These are phyloP conservation scores for Lactarius vividus DNA, from an alignment of 768 basidiomycete species.

Conservation along the genomic window DNA sequence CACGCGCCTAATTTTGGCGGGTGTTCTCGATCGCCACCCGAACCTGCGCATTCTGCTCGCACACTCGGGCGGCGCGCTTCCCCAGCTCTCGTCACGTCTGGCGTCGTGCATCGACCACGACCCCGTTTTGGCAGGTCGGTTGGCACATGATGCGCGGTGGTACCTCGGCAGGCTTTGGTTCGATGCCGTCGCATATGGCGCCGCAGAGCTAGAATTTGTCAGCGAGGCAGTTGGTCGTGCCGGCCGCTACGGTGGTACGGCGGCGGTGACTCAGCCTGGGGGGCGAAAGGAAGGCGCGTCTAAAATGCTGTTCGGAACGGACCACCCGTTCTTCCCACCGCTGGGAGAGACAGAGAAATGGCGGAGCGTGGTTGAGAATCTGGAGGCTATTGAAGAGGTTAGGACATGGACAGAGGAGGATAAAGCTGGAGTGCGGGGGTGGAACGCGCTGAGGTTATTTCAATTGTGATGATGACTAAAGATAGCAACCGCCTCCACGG, in stretches of 20 bases:
- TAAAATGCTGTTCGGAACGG: conserved; percentile 78
- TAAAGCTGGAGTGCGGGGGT: conserved; percentile 63
- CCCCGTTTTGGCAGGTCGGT: conserved; percentile 68
- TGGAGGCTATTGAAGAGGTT: conserved; percentile 72
- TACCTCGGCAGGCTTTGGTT: conserved; percentile 79
- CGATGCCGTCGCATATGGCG: conserved; percentile 87
- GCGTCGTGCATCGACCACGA: conserved; percentile 86
- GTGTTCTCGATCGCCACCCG: conserved; percentile 78
- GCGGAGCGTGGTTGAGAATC: conserved; percentile 82
- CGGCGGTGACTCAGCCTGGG: conserved; percentile 27
- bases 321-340: conserved; percentile 91
- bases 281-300: conserved; percentile 50
- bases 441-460: conserved; percentile 74
- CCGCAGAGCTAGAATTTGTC: conserved; percentile 80
- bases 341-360: conserved; percentile 65
- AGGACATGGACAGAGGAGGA: conserved; percentile 58
- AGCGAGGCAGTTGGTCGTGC: conserved; percentile 68
- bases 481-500: not conserved
- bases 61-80: conserved; percentile 83
- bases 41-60: conserved; percentile 74
- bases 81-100: conserved; percentile 79
- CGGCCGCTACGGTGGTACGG: conserved; percentile 38
- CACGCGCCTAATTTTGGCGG: conserved; percentile 77
- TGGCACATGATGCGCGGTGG: conserved; percentile 79
- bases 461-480: conserved; percentile 30